A percentile compares a stretch with the other conserved stretches of the same genome.
phyloP scores from a whole-genome alignment of 2,329 filamentous ascomycete species.

The Teratosphaeria pseudoeucalypti region DNA sequence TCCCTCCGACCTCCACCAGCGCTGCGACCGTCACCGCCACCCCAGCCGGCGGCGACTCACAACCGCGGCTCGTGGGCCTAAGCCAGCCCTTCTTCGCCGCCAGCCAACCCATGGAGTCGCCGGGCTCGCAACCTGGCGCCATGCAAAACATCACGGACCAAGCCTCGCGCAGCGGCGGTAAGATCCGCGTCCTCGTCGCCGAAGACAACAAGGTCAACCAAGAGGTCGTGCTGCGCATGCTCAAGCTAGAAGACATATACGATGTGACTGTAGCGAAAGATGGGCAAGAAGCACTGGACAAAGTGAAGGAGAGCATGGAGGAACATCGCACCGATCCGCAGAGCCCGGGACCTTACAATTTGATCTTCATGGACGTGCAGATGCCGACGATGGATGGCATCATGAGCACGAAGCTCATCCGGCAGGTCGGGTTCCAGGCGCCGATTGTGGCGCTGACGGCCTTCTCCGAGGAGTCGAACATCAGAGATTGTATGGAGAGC shows the following conservation, averaged over 20 bases:
- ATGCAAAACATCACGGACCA: constrained; percentile 57
- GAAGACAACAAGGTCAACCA: constrained; percentile 63
- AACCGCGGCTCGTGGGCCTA: constrained; percentile 71
- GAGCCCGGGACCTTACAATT: constrained; percentile 50
- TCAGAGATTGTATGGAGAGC: constrained; percentile 55
- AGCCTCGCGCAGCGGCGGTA: constrained; percentile 42
- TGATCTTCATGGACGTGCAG: constrained; percentile 90
- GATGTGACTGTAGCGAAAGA: constrained; percentile 68
- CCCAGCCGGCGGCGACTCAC: constrained; percentile 38
- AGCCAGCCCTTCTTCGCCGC: constrained; percentile 70
- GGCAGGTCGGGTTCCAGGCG: constrained; percentile 73
- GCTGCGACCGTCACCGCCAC: constrained; percentile 9
- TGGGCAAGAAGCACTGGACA: constrained; percentile 66
- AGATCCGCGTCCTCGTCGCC: constrained; percentile 73
- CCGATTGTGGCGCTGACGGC: constrained; percentile 87
- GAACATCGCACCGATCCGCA: constrained; percentile 35
- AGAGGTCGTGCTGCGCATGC: constrained; percentile 51
- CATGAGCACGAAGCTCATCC: constrained; percentile 74
- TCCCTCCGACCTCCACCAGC: not conserved
- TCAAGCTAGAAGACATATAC: constrained; percentile 69
- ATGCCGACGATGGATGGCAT: constrained; percentile 92
- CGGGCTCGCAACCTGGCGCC: constrained; percentile 53
- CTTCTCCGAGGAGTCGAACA: constrained; percentile 79
- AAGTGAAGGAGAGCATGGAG: constrained; percentile 3
- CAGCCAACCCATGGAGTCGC: constrained; percentile 36